Evolutionary conservation across 805 yeast genomes (phyloP).

Genomic region (Pichia sporocuriosa): DNA sequence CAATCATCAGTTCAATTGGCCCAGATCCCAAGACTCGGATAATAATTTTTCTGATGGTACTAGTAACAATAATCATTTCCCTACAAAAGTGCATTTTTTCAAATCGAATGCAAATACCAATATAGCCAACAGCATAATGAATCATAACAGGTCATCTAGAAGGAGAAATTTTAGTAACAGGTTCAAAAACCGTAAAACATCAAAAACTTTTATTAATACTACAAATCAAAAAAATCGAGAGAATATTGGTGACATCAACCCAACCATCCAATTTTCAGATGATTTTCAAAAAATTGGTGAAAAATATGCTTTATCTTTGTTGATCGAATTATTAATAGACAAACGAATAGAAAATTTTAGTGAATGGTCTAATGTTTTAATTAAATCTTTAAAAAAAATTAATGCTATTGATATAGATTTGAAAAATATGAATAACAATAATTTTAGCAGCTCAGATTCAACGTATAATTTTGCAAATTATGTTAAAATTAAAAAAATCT

Average conservation of each 20-base stretch:
- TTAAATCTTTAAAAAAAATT: conserved; percentile 45
- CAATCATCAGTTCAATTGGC: conserved; percentile 29
- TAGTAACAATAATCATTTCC: conserved; percentile 1
- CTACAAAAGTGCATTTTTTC: conserved; percentile 1
- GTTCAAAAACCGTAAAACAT: conserved; percentile 4
- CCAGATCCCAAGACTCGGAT: conserved; percentile 14
- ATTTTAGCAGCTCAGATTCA: conserved; percentile 50
- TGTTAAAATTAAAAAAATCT: conserved; percentile 75
- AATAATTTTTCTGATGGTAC: neutral
- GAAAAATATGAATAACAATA: conserved; percentile 30
- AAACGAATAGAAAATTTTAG: conserved; percentile 44
- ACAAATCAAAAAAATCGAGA: neutral
- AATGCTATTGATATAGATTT: conserved; percentile 55
- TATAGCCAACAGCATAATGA: neutral
- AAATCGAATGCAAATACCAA: neutral
- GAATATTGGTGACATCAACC: conserved; percentile 5
- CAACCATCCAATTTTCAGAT: conserved; percentile 27
- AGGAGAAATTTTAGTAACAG: conserved; percentile 16
- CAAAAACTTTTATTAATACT: neutral
- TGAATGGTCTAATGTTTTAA: conserved; percentile 55
- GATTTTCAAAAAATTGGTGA: conserved; percentile 31
- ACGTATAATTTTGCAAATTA: conserved; percentile 83
- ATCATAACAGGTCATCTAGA: conserved; percentile 9
- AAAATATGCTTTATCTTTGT: conserved; percentile 42
- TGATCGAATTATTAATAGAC: conserved; percentile 57